These are phyloP conservation scores for Colletotrichum australisinense DNA, from an alignment of 2,329 filamentous ascomycete genomes.

Conservation along the genomic window DNA sequence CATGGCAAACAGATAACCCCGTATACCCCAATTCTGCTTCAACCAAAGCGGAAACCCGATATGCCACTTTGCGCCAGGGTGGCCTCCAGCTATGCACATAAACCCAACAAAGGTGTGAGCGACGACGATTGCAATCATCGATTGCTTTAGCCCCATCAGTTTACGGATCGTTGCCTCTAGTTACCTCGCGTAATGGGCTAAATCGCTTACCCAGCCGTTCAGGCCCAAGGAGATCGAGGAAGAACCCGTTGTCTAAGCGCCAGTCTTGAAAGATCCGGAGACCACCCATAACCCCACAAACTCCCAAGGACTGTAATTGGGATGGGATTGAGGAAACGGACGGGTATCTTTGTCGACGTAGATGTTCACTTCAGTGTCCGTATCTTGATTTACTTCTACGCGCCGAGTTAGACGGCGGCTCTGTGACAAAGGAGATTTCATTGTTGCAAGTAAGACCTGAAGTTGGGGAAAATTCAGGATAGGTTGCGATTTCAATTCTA, in stretches of 20 bases:
- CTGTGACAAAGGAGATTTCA: not conserved
- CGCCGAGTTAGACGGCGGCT: not conserved
- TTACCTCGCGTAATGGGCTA: not conserved
- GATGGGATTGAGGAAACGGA: not conserved
- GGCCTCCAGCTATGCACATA: conserved; percentile 37
- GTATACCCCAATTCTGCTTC: conserved; percentile 40
- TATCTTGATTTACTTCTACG: not conserved
- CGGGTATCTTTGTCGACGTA: not conserved
- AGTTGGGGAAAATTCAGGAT: not conserved
- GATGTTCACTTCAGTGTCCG: not conserved
- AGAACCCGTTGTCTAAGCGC: conserved; percentile 42
- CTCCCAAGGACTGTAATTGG: not conserved
- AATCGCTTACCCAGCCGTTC: conserved; percentile 35
- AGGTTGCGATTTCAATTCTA: too few species aligned
- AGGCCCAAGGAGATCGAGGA: conserved; percentile 37
- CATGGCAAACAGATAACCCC: conserved; percentile 39
- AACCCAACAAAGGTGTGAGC: conserved; percentile 37
- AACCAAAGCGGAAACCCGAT: conserved; percentile 40
- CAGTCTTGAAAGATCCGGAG: not conserved
- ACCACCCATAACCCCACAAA: not conserved
- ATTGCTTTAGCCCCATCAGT: conserved; percentile 21
- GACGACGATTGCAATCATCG: conserved; percentile 36
- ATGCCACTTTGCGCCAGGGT: conserved; percentile 40
- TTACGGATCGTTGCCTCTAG: too few species aligned
- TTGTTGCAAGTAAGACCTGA: not conserved